Evolutionary conservation across 2,329 filamentous ascomycete species (phyloP), one percentile per base, ranked within the genome.

Genomic region (Pseudogymnoascus sp.): DNA sequence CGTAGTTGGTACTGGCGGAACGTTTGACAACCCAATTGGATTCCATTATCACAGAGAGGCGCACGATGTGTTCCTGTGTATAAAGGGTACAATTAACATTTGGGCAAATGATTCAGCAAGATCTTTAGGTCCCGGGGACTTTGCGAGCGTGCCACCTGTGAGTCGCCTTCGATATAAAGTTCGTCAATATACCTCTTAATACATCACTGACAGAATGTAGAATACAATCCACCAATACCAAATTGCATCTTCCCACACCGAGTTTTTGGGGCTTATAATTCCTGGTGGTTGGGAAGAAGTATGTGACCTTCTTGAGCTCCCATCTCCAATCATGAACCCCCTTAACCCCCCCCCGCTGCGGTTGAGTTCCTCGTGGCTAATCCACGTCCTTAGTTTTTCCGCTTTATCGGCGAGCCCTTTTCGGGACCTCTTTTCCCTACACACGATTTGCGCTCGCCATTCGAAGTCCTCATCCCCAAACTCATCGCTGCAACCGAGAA

Each of bases 31-130:
- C 14, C 66, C 68, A 6, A 68, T 69, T 2, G 82, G 81, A 0
- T 85, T 84, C 65, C 82, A 85, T 69, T 83, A 77, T 65, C 82
- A 85, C 65, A 74, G 76, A 33, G 76, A 83, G 58, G 78, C 81
- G 0, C 82, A 84, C 65, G 82, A 84, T 67, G 77, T 84, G 3
- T 85, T 84, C 65, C 70, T 84, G 2, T 78, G 80, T 16, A 76
- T 79, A 2, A 82, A 84, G 67, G 82, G 82, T 0, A 78, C 70
- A 60, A 66, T 84, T 64, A 84, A 83, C 65, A 70, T 85, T 5
- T 85, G 80, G 79, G 81, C 79, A n/a, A 78, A 79, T n/a, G 79
- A 83, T 54, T 75, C 80, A 65, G 82, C 79, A 61, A 72, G 80
- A 18, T 77, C 79, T 58, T 73, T 85, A 73, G 75, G 75, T 0